Evolutionary conservation across 495 filamentous ascomycete genomes (phyloP).

Genomic region (Lasiosphaeria hispida): DNA sequence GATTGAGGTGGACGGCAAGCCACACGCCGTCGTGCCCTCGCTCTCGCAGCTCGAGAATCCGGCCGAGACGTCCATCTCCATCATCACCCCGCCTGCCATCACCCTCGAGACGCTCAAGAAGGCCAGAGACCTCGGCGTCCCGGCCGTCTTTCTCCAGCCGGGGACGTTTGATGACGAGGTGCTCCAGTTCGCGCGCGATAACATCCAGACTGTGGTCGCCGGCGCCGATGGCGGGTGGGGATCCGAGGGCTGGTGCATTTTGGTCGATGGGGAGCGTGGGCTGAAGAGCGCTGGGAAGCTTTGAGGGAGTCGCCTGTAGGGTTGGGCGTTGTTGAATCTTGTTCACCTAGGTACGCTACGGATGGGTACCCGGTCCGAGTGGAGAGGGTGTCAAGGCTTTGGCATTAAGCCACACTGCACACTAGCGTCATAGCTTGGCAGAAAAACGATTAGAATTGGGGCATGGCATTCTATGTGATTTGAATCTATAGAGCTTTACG

Average conservation of each 20-base stretch:
- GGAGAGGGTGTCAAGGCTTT: too few relatives aligned
- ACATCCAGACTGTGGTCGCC: slow-evolving; percentile 66
- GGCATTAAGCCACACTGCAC: too few relatives aligned
- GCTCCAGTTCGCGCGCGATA: slow-evolving; percentile 60
- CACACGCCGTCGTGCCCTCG: slow-evolving; percentile 63
- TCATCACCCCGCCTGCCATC: slow-evolving; percentile 83
- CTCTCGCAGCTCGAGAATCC: slow-evolving; percentile 63
- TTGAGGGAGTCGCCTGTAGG: slow-evolving; percentile 1
- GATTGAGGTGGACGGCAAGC: slow-evolving; percentile 51
- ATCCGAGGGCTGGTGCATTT: slow-evolving; percentile 83
- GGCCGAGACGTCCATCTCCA: slow-evolving; percentile 67
- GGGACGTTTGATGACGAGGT: slow-evolving; percentile 78
- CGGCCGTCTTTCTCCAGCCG: slow-evolving; percentile 88
- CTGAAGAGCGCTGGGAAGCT: slow-evolving; percentile 56
- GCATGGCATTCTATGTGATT: too few relatives aligned
- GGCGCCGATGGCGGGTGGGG: slow-evolving; percentile 62
- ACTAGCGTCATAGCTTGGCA: too few relatives aligned
- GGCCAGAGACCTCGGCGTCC: slow-evolving; percentile 74
- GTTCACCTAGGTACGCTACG: too few relatives aligned
- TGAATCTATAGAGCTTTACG: too few relatives aligned
- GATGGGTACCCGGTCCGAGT: too few relatives aligned
- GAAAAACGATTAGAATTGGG: too few relatives aligned
- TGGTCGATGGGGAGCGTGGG: slow-evolving; percentile 81
- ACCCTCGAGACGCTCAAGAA: slow-evolving; percentile 69
- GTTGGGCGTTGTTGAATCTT: too few relatives aligned